These are phyloP conservation scores for Cyberlindnera euphorbiiphila DNA, from an alignment of 805 yeast genomes.

Conservation along the genomic window DNA sequence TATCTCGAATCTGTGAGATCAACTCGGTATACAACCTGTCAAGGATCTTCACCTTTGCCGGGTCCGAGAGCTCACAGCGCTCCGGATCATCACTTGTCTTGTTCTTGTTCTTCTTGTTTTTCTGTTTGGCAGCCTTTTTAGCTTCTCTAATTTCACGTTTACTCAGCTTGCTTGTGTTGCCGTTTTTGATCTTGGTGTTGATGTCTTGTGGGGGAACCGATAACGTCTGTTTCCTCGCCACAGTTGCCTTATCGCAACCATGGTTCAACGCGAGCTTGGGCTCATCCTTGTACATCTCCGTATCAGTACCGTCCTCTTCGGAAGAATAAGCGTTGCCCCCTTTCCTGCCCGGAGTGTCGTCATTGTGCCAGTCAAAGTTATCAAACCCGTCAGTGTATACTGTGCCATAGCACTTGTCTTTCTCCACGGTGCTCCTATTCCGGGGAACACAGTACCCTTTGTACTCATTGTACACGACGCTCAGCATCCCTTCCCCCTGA, in stretches of 20 bases:
- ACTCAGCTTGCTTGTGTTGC: slow-evolving; percentile 6
- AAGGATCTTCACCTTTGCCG: slow-evolving; percentile 16
- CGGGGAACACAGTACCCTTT: slow-evolving; percentile 25
- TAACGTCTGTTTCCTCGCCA: neutral
- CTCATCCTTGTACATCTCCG: slow-evolving; percentile 10
- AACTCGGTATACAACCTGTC: slow-evolving; percentile 18
- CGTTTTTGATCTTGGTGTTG: slow-evolving; percentile 1
- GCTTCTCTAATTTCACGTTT: slow-evolving; percentile 8
- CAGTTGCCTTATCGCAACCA: neutral
- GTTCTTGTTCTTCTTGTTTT: slow-evolving; percentile 10
- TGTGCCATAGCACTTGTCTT: neutral
- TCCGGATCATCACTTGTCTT: slow-evolving; percentile 11
- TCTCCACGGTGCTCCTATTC: slow-evolving; percentile 4
- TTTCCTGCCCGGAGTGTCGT: neutral
- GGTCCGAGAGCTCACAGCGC: slow-evolving; percentile 18
- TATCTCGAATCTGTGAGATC: slow-evolving; percentile 8
- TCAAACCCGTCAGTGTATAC: slow-evolving; percentile 39
- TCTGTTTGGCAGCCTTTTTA: slow-evolving; percentile 15
- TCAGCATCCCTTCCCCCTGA: slow-evolving; percentile 17
- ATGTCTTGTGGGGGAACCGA: too few relatives aligned
- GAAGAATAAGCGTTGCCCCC: neutral
- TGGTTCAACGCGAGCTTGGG: slow-evolving; percentile 12
- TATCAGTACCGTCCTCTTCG: slow-evolving; percentile 3
- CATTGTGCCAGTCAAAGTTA: slow-evolving; percentile 34
- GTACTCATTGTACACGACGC: slow-evolving; percentile 19